Percentiles rank a stretch among this genome's conserved stretches.
Conservation (phyloP, 768 basidiomycete genomes). For the Lactarius indigo region DNA sequence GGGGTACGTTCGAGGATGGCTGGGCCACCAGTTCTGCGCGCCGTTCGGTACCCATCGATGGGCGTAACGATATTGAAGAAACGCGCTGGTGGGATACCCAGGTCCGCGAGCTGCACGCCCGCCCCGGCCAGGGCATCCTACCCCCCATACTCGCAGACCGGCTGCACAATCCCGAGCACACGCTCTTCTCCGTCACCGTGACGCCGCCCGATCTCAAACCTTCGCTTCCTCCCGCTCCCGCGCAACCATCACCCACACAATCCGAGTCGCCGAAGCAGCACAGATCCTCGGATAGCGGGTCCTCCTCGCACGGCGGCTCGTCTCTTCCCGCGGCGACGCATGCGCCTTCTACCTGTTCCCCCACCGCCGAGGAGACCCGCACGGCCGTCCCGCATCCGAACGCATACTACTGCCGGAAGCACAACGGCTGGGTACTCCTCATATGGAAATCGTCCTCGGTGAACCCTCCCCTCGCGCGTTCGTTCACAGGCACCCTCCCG, state of each 20-base stretch:
- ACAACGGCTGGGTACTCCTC: conserved; percentile 80
- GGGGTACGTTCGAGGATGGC: conserved; percentile 11
- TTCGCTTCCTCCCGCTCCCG: conserved; percentile 26
- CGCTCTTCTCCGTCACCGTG: conserved; percentile 58
- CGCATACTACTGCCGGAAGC: conserved; percentile 77
- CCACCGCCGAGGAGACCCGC: conserved; percentile 61
- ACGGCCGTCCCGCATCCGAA: conserved; percentile 75
- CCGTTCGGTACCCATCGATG: conserved; percentile 50
- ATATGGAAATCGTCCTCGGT: conserved; percentile 63
- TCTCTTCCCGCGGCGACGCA: conserved; percentile 21
- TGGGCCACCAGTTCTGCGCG: conserved; percentile 25
- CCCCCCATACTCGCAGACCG: conserved; percentile 63
- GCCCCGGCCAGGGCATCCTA: conserved; percentile 70
- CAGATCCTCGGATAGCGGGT: conserved; percentile 7
- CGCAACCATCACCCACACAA: conserved; percentile 25
- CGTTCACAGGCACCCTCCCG: conserved; percentile 53
- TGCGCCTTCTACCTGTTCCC: conserved; percentile 32
- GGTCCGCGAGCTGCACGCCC: conserved; percentile 40
- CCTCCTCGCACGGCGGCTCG: conserved; percentile 23
- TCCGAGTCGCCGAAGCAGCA: conserved; percentile 13
- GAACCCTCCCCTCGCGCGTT: conserved; percentile 56
- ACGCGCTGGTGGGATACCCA: conserved; percentile 64
- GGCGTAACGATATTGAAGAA: conserved; percentile 59
- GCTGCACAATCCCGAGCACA: conserved; percentile 70
- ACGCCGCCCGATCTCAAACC: conserved; percentile 35